Conservation (phyloP, 2,329 filamentous ascomycete genomes). For the Aspergillus brunneoviolaceus region DNA sequence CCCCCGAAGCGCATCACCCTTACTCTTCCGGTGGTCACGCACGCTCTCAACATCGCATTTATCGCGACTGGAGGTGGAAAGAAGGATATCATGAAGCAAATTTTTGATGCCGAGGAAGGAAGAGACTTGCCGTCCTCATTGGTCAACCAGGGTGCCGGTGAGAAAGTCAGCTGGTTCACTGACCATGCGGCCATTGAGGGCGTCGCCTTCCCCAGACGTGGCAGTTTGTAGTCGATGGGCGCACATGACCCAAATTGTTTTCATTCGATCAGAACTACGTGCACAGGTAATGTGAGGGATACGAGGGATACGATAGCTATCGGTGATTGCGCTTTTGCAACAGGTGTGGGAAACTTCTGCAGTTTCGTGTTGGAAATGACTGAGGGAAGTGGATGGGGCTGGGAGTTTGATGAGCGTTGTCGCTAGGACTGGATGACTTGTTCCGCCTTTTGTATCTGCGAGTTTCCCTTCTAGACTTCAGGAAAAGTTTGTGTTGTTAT, state of each 20-base stretch:
- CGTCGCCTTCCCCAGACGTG: conserved; percentile 75
- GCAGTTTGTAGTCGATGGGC: conserved; percentile 53
- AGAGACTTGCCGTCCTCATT: conserved; percentile 77
- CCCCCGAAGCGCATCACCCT: conserved; percentile 88
- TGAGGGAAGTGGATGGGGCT: background rate
- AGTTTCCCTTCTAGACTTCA: background rate
- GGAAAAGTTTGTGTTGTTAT: conserved; percentile 11
- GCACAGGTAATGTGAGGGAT: background rate
- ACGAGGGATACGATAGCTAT: background rate
- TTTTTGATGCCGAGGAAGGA: conserved; percentile 77
- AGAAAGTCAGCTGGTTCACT: conserved; percentile 93
- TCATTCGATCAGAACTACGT: background rate
- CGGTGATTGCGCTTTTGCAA: background rate
- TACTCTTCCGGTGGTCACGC: conserved; percentile 84
- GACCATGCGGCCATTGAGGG: conserved; percentile 83
- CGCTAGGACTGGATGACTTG: conserved; percentile 4
- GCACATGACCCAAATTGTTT: background rate
- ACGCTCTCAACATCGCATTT: conserved; percentile 83
- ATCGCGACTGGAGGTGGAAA: conserved; percentile 87
- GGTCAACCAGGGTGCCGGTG: conserved; percentile 79
- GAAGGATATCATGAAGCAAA: conserved; percentile 87
- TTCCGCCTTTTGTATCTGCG: background rate
- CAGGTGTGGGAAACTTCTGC: background rate
- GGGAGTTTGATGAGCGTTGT: background rate
- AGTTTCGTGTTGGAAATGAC: background rate